Evolutionary conservation across 192 early-diverging fungal species (phyloP), one percentile per base, ranked within the genome.

Genomic region (Coemansia sp.): DNA sequence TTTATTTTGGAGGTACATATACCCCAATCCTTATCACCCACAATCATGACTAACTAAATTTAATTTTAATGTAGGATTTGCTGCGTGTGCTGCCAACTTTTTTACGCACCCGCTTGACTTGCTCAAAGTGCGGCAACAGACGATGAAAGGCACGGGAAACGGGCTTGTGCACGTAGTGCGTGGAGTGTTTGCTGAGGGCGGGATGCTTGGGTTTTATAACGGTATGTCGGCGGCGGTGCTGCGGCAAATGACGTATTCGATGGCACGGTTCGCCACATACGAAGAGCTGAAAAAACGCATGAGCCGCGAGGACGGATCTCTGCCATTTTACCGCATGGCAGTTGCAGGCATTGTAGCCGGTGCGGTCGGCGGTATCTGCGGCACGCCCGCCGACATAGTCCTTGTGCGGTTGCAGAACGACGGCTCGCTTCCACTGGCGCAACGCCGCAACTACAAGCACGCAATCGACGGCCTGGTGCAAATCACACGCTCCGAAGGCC

Each of bases 111-210:
- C 91, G 51, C 83, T 97, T 49, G 93, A 95, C 71, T 82, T 94
- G 43, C 82, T 90, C 54, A 96, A 98, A 71, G 96, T 98, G 24
- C 88, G 94, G 9, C 71, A 96, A 48, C 96, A 98, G 69, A 98
- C 93, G 13, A 82, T 81, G 23, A 90, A 89, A 27, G 88, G 88
- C 2, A 60, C 60, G 12, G 56, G 47, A 13, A 45, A 71, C 64
- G 41, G 76, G 51, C 35, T 67, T 3, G 88, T 89, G 37, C 83
- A 91, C 76, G 85, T 92, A 12, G 82, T 75, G 81, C 88, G 58
- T 88, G 89, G 13, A 65, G 91, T 68, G 75, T 85, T 19, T 84
- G 82, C 67, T 84, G 92, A 66, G 89, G 93, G 47, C 39, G 90
- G 49, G 32, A 81, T 50, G 85, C 87, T 49, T 59, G 96, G 54